These are phyloP conservation scores for Elsinoe fawcettii DNA, from an alignment of 2,329 filamentous ascomycete species.

Conservation along the genomic window DNA sequence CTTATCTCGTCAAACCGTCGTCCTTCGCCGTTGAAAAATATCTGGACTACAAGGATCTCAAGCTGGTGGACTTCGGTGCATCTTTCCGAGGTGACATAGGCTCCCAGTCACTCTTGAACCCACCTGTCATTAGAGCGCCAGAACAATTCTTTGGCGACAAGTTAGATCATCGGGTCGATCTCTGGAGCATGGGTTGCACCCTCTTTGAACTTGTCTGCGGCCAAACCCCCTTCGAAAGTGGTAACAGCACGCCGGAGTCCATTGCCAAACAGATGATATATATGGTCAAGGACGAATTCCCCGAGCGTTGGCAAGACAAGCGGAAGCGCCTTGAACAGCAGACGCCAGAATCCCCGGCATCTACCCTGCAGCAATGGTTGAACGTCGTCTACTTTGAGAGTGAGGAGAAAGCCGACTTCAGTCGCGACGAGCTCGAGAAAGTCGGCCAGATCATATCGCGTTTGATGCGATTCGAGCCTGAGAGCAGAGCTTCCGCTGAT, in stretches of 20 bases:
- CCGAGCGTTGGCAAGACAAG: conserved; percentile 28
- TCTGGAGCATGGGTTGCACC: conserved; percentile 34
- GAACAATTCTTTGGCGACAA: conserved; percentile 34
- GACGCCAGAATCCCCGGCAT: conserved; percentile 13
- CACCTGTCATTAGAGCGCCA: conserved; percentile 30
- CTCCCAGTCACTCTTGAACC: conserved; percentile 30
- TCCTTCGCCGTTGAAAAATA: conserved; percentile 15
- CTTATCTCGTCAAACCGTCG: conserved; percentile 21
- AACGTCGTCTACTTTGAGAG: conserved; percentile 34
- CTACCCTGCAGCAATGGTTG: conserved; percentile 31
- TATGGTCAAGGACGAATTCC: conserved; percentile 26
- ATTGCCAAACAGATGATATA: conserved; percentile 34
- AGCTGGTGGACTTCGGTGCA: conserved; percentile 35
- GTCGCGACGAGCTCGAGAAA: not conserved
- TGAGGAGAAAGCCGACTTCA: conserved; percentile 15
- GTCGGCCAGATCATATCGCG: not conserved
- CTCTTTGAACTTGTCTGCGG: conserved; percentile 35
- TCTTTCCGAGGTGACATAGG: conserved; percentile 26
- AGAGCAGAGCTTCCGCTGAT: conserved; percentile 4
- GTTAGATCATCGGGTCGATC: conserved; percentile 32
- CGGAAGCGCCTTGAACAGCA: conserved; percentile 9
- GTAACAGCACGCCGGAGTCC: conserved; percentile 29
- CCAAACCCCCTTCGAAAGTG: conserved; percentile 33
- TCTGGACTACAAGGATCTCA: conserved; percentile 18
- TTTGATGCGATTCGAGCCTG: conserved; percentile 3